phyloP scores from a whole-genome alignment of 352 stramenopile genomes.

The Phytophthora podocarpi region DNA sequence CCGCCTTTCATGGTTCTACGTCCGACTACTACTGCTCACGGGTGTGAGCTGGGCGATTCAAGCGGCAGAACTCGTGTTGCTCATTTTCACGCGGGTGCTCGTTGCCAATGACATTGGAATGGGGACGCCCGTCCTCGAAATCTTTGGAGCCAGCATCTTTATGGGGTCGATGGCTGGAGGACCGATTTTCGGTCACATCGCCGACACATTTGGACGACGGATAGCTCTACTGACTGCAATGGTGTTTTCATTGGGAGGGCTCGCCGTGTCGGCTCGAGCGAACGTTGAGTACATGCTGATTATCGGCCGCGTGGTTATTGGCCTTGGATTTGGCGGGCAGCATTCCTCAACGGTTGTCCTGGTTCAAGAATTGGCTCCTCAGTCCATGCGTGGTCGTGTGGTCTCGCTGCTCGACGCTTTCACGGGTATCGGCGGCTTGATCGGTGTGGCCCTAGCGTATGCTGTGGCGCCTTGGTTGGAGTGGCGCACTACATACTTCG shows the following conservation, averaged over 20 bases:
- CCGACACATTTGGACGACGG: conserved; percentile 40
- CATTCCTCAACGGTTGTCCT: conserved; percentile 37
- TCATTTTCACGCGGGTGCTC: conserved; percentile 39
- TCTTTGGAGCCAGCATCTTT: conserved; percentile 38
- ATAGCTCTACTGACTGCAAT: conserved; percentile 35
- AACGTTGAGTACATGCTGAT: conserved; percentile 29
- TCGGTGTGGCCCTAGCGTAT: conserved; percentile 39
- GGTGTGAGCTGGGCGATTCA: conserved; percentile 50
- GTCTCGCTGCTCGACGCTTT: conserved; percentile 50
- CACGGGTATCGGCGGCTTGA: conserved; percentile 37
- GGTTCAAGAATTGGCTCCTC: conserved; percentile 44
- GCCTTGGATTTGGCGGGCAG: conserved; percentile 45
- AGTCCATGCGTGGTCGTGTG: conserved; percentile 29
- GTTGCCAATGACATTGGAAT: conserved; percentile 41
- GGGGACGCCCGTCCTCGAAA: conserved; percentile 23
- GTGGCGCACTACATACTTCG: conserved; percentile 43
- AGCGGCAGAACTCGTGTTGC: conserved; percentile 43
- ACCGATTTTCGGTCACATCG: conserved; percentile 39
- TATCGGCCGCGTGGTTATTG: conserved; percentile 36
- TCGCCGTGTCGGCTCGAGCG: conserved; percentile 30
- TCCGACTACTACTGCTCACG: conserved; percentile 34
- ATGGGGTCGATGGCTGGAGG: conserved; percentile 34
- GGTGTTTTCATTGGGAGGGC: conserved; percentile 36
- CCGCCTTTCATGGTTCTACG: conserved; percentile 38
- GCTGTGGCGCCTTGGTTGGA: conserved; percentile 29